phyloP scores from a whole-genome alignment of 805 yeast species.

The Starmera caribaea region DNA sequence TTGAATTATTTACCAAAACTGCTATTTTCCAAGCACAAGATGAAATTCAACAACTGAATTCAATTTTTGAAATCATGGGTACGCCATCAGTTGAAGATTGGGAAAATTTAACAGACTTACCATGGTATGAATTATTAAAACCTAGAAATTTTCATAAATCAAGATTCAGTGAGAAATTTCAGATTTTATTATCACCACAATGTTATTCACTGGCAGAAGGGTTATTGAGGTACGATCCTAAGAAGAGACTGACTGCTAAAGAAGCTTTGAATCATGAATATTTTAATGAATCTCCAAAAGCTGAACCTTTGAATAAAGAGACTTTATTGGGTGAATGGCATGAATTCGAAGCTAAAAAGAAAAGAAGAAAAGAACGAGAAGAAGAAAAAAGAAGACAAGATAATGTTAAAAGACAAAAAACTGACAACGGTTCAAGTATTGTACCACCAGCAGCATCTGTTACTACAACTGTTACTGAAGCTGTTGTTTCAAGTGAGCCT shows the following conservation, averaged over 20 bases:
- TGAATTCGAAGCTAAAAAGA: slow-evolving; percentile 87
- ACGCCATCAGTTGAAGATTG: slow-evolving; percentile 66
- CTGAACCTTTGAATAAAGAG: slow-evolving; percentile 48
- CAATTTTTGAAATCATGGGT: slow-evolving; percentile 79
- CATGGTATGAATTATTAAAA: slow-evolving; percentile 86
- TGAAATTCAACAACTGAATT: slow-evolving; percentile 73
- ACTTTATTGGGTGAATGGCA: slow-evolving; percentile 82
- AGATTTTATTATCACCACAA: slow-evolving; percentile 32
- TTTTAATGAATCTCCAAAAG: slow-evolving; percentile 59
- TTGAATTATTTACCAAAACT: slow-evolving; percentile 65
- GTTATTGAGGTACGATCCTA: slow-evolving; percentile 63
- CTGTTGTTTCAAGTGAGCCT: too few species aligned
- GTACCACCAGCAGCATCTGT: background rate
- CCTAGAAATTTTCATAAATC: slow-evolving; percentile 32
- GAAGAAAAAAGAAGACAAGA: slow-evolving; percentile 15
- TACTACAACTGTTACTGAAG: background rate
- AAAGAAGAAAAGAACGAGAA: slow-evolving; percentile 24
- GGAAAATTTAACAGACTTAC: slow-evolving; percentile 71
- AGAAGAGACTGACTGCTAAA: slow-evolving; percentile 52
- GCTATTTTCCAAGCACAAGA: slow-evolving; percentile 86
- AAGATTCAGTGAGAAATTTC: slow-evolving; percentile 33
- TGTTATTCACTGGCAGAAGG: slow-evolving; percentile 58
- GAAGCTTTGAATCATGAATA: slow-evolving; percentile 65
- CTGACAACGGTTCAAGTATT: background rate
- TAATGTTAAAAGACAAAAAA: slow-evolving; percentile 5